A percentile compares a stretch with the other conserved stretches of the same genome.
These are phyloP conservation scores for Nymphaea thermarum DNA, from an alignment of 164 flowering plant species.

Conservation along the genomic window DNA sequence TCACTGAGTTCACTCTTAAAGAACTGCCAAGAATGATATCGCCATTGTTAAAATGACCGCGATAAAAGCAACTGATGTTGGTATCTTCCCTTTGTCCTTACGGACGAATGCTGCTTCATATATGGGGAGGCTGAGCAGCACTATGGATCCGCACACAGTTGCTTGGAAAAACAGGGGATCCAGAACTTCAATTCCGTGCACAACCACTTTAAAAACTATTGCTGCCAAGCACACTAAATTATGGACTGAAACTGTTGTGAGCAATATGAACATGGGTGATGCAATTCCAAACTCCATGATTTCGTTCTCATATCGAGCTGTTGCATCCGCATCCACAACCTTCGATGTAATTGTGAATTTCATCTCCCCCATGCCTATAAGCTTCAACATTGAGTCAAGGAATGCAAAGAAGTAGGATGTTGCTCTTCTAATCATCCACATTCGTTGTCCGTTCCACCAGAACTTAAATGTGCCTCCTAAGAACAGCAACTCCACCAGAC, in stretches of 20 bases:
- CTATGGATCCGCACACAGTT: constrained; percentile 27
- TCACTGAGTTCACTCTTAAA: background rate
- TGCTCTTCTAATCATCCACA: constrained; percentile 61
- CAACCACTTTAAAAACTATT: constrained; percentile 10
- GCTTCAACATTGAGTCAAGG: constrained; percentile 27
- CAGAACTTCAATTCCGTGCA: background rate
- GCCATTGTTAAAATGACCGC: constrained; percentile 27
- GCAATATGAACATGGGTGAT: constrained; percentile 40
- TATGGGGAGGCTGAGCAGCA: constrained; percentile 44
- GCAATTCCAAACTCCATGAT: constrained; percentile 58
- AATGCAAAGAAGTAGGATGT: constrained; percentile 43
- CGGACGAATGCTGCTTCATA: constrained; percentile 48
- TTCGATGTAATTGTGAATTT: constrained; percentile 43
- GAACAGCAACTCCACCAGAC: constrained; percentile 31
- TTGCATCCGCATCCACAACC: constrained; percentile 37
- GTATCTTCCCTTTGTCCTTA: constrained; percentile 57
- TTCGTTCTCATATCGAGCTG: constrained; percentile 38
- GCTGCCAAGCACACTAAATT: constrained; percentile 37
- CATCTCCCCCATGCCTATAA: constrained; percentile 25
- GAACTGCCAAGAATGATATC: constrained; percentile 4
- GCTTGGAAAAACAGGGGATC: constrained; percentile 31
- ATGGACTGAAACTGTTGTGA: constrained; percentile 46
- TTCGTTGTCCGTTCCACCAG: constrained; percentile 66
- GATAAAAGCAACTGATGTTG: constrained; percentile 29
- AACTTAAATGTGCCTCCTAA: constrained; percentile 38